Percentiles rank a stretch among this genome's conserved stretches.
These are phyloP conservation scores for Acrodontium crateriforme DNA, from an alignment of 2,329 filamentous ascomycete genomes.

Conservation along the genomic window DNA sequence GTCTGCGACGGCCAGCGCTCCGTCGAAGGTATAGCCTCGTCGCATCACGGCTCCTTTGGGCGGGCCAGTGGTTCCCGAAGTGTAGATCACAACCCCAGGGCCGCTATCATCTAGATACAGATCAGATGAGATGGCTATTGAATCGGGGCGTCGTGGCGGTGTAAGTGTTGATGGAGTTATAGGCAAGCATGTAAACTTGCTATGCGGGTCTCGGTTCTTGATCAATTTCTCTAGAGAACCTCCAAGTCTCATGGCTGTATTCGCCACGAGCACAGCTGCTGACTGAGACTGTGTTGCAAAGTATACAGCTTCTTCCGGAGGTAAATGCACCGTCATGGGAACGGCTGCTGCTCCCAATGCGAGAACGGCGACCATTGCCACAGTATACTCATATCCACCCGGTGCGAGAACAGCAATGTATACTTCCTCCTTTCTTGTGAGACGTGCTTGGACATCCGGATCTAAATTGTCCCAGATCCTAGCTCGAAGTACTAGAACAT, in stretches of 20 bases:
- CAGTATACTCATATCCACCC: constrained; percentile 35
- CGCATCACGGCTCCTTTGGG: constrained; percentile 35
- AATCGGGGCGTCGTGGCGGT: constrained; percentile 15
- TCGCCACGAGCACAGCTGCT: constrained; percentile 26
- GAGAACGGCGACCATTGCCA: constrained; percentile 34
- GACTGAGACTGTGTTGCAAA: constrained; percentile 29
- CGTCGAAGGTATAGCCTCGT: constrained; percentile 26
- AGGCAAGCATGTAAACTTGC: constrained; percentile 23
- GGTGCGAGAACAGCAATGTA: constrained; percentile 33
- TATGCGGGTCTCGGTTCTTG: constrained; percentile 12
- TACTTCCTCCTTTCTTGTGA: constrained; percentile 24
- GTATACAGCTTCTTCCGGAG: constrained; percentile 32
- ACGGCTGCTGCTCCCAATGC: constrained; percentile 35
- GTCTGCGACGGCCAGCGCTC: constrained; percentile 26
- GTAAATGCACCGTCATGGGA: constrained; percentile 29
- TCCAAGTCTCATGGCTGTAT: constrained; percentile 19
- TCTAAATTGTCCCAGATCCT: constrained; percentile 21
- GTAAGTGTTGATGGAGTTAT: constrained; percentile 23
- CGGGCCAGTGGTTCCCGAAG: constrained; percentile 33
- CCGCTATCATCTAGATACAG: constrained; percentile 26
- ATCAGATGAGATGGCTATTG: constrained; percentile 30
- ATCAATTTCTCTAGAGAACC: constrained; percentile 17
- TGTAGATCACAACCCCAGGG: constrained; percentile 32
- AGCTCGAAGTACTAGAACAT: constrained; percentile 31
- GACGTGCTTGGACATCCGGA: constrained; percentile 13